phyloP scores from a whole-genome alignment of 441 rosid species.

The Heliophila coronopifolia region DNA sequence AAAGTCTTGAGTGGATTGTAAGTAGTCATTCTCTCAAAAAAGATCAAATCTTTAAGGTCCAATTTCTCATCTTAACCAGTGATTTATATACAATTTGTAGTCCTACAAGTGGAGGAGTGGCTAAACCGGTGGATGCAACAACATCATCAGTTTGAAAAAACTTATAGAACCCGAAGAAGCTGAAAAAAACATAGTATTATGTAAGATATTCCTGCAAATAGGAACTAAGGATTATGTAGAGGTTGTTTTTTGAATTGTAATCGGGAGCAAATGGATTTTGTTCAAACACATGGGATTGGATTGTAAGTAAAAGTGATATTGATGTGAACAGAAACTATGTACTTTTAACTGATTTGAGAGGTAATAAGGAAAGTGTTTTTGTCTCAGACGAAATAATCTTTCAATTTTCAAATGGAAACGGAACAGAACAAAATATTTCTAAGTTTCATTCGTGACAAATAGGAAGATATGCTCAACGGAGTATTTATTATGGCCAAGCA shows the following conservation, averaged over 20 bases:
- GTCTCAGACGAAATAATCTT: no score
- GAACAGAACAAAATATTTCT: no score
- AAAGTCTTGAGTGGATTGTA: constrained; percentile 68
- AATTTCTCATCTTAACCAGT: constrained; percentile 6
- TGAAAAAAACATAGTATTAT: background rate
- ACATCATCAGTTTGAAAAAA: constrained; percentile 18
- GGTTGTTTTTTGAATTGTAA: background rate
- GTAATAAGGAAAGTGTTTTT: background rate
- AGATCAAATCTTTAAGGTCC: background rate
- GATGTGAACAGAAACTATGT: background rate
- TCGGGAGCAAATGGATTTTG: background rate
- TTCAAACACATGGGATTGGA: background rate
- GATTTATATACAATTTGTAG: constrained; percentile 17
- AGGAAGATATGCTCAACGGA: no score
- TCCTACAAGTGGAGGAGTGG: constrained; percentile 34
- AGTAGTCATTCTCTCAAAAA: constrained; percentile 28
- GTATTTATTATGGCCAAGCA: no score
- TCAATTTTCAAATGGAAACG: no score
- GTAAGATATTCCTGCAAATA: constrained; percentile 12
- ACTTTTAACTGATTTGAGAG: background rate
- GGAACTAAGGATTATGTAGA: background rate
- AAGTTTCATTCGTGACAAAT: no score
- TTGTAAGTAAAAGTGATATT: constrained; percentile 8
- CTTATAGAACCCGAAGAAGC: background rate
- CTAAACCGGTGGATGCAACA: constrained; percentile 20